These are phyloP conservation scores for Ogataea paraovalis DNA, from an alignment of 805 yeast genomes.

Conservation along the genomic window DNA sequence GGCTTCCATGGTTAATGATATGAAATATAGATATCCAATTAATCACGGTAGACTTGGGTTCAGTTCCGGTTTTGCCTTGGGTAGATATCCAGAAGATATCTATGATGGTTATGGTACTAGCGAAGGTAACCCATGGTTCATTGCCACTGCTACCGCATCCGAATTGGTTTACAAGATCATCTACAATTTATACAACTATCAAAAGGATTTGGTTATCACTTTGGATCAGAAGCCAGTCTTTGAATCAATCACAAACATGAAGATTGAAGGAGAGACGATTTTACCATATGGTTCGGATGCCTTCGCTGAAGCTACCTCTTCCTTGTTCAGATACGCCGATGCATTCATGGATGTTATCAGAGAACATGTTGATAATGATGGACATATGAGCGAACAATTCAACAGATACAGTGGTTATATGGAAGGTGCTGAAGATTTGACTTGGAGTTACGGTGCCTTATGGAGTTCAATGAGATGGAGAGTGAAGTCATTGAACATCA, in stretches of 20 bases:
- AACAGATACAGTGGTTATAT: slow-evolving; percentile 75
- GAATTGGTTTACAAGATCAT: slow-evolving; percentile 58
- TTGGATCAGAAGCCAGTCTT: slow-evolving; percentile 20
- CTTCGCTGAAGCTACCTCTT: slow-evolving; percentile 42
- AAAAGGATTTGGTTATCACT: slow-evolving; percentile 39
- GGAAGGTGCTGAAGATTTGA: slow-evolving; percentile 83
- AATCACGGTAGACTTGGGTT: slow-evolving; percentile 47
- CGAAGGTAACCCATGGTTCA: slow-evolving; percentile 94
- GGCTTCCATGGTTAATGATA: slow-evolving; percentile 55
- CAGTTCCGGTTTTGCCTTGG: slow-evolving; percentile 61
- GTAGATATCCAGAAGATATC: slow-evolving; percentile 90
- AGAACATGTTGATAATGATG: slow-evolving; percentile 58
- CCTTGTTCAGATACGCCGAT: slow-evolving; percentile 57
- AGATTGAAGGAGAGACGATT: slow-evolving; percentile 15
- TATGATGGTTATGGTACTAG: slow-evolving; percentile 71
- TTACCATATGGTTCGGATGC: slow-evolving; percentile 39
- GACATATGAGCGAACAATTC: slow-evolving; percentile 86
- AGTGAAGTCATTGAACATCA: slow-evolving; percentile 32
- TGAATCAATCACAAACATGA: slow-evolving; percentile 23
- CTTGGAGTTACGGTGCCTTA: slow-evolving; percentile 87
- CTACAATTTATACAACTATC: slow-evolving; percentile 36
- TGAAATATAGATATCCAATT: slow-evolving; percentile 74
- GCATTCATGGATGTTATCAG: slow-evolving; percentile 58
- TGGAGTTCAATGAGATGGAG: slow-evolving; percentile 71
- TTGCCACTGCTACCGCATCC: slow-evolving; percentile 67